These are phyloP conservation scores for Penicillium sp. DNA, from an alignment of 2,329 filamentous ascomycete genomes.

Conservation along the genomic window DNA sequence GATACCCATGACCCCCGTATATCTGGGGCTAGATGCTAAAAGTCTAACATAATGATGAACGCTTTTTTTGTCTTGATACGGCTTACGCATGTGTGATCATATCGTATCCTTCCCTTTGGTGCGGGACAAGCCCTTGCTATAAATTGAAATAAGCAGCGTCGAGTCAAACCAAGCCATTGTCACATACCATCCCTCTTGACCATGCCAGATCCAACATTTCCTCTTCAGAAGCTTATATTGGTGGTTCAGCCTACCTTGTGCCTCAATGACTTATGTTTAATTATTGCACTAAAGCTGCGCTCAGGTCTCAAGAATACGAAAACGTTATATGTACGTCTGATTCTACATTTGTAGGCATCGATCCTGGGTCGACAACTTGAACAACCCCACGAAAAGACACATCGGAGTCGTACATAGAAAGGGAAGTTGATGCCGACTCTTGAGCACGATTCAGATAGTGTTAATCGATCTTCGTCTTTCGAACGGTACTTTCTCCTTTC, in stretches of 20 bases:
- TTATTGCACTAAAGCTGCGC: neutral
- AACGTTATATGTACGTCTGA: neutral
- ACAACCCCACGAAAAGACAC: neutral
- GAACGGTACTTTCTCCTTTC: neutral
- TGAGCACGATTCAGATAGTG: neutral
- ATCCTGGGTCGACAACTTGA: neutral
- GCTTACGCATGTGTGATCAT: neutral
- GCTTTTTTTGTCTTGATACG: constrained; percentile 12
- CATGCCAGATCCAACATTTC: neutral
- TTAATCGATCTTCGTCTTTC: neutral
- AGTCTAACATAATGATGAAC: constrained; percentile 15
- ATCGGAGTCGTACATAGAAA: neutral
- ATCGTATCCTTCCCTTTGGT: neutral
- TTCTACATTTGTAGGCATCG: neutral
- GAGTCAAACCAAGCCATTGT: neutral
- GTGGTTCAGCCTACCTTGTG: neutral
- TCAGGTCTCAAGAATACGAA: neutral
- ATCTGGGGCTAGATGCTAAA: constrained; percentile 12
- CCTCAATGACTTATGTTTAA: neutral
- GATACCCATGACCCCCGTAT: constrained; percentile 16
- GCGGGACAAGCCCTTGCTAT: neutral
- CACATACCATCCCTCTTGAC: neutral
- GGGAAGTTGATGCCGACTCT: neutral
- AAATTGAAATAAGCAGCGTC: neutral
- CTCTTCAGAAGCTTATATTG: neutral